phyloP scores from a whole-genome alignment of 129 eudicot species.

The Apium graveolens region DNA sequence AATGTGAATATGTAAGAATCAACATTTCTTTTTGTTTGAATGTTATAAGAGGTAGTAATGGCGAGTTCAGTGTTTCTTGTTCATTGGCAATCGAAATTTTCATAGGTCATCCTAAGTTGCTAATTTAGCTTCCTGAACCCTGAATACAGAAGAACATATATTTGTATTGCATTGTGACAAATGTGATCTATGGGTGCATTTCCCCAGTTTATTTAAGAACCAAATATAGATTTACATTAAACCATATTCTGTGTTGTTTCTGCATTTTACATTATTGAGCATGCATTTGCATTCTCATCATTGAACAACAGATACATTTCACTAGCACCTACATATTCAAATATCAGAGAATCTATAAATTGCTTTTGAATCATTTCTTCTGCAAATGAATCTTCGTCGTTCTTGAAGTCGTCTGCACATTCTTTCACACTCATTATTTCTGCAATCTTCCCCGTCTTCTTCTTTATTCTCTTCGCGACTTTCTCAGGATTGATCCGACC shows the following conservation, averaged over 20 bases:
- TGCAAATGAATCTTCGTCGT: conserved; percentile 9
- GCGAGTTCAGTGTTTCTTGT: neutral
- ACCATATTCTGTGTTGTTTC: neutral
- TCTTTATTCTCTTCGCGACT: conserved; percentile 61
- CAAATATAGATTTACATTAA: neutral
- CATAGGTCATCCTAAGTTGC: neutral
- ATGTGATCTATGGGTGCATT: neutral
- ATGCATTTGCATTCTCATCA: conserved; percentile 88
- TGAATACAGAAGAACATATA: neutral
- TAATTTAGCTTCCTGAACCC: no score
- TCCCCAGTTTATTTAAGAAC: neutral
- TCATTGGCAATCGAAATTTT: neutral
- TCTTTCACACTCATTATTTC: conserved; percentile 27
- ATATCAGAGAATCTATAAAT: conserved; percentile 18
- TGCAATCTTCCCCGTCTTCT: conserved; percentile 64
- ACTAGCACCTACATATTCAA: conserved; percentile 30
- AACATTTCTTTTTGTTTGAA: neutral
- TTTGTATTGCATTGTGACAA: neutral
- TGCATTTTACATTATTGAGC: conserved; percentile 52
- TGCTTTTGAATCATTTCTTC: conserved; percentile 17
- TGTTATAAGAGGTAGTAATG: conserved; percentile 2
- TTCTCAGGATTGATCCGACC: conserved; percentile 56
- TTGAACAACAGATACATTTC: conserved; percentile 46
- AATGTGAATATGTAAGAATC: neutral
- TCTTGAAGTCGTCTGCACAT: conserved; percentile 1